phyloP scores from a whole-genome alignment of 352 stramenopile species.

The Phytophthora cryptogea region DNA sequence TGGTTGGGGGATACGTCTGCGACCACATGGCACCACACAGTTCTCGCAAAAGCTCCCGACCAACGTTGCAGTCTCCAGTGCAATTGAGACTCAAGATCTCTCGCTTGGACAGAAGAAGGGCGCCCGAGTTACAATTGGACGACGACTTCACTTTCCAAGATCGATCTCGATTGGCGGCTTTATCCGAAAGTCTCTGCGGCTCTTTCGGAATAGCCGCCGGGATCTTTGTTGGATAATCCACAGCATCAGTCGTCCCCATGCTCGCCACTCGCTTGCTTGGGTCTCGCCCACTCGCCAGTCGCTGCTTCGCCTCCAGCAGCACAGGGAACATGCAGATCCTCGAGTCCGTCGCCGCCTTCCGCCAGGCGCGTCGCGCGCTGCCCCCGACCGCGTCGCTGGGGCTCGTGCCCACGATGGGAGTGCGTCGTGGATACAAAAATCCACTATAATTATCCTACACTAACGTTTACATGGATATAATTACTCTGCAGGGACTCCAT shows the following conservation, averaged over 20 bases:
- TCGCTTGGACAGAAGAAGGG: neutral
- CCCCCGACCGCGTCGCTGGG: constrained; percentile 79
- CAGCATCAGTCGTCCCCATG: constrained; percentile 21
- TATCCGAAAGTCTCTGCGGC: too few species aligned
- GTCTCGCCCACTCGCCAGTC: constrained; percentile 11
- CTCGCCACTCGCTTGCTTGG: constrained; percentile 15
- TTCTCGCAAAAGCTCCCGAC: too few species aligned
- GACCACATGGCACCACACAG: too few species aligned
- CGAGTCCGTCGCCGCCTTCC: constrained; percentile 60
- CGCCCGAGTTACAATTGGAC: constrained; percentile 15
- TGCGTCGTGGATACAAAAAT: constrained; percentile 27
- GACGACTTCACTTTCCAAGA: constrained; percentile 22
- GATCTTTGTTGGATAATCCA: constrained; percentile 20
- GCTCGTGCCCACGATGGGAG: constrained; percentile 99
- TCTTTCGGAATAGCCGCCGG: too few species aligned
- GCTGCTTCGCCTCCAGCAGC: constrained; percentile 21
- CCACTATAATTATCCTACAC: neutral
- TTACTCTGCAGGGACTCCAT: constrained; percentile 89
- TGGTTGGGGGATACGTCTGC: neutral
- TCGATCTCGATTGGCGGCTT: neutral
- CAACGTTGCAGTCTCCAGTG: neutral
- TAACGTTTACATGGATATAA: too few species aligned
- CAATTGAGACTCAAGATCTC: constrained; percentile 4
- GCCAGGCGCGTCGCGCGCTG: constrained; percentile 47
- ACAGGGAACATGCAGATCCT: constrained; percentile 49